Base-by-base conservation (phyloP, 2,329 filamentous ascomycete species). In the Monilinia polystroma region DNA sequence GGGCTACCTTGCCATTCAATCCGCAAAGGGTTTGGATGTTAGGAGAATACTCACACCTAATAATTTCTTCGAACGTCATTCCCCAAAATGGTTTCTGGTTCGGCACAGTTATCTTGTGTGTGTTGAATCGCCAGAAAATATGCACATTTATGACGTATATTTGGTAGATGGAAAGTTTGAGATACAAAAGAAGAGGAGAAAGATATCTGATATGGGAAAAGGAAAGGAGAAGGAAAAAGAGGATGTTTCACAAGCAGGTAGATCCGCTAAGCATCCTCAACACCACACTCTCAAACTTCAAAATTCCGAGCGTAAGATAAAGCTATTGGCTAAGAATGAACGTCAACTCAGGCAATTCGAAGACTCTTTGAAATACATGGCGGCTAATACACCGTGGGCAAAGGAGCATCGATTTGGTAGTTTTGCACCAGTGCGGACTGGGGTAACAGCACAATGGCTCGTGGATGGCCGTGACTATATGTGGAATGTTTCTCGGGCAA, bases 111-210 rank as follows among this genome's bases (percentile, higher is more conserved):
- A 99, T 75, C 89, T 99, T 68, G 94, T 97, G 55, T 97, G 94
- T 72, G 93, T 98, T n/a, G 94, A 98, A 76, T 97, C 95, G 0
- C 95, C 95, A 0, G 94, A 98, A 77, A 96, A 96, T 73, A 96
- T 98, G 90, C 94, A 97, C 74, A 96, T 98, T 45, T 97, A 97
- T 77, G 96, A 99, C 79, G 95, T 99, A 29, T 98, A 97, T 77
- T 84, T 99, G n/a, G 91, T 98, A 35, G 95, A 99, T 76, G 85
- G 90, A 1, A 89, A 91, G 73, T 99, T 99, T 79, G 83, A 85
- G 63, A 88, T 97, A 60, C 88, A 93, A 70, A 87, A 90, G 66
- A 93, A 93, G 78, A 86, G 85, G 71, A 83, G 80, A 72, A 83
- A 84, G 68, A 76, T 84, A 20, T 83, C 81, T 71, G 80, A 83